Evolutionary conservation across 352 stramenopile species (phyloP), one percentile per base, ranked within the genome.

Genomic region (Phytophthora sp.): DNA sequence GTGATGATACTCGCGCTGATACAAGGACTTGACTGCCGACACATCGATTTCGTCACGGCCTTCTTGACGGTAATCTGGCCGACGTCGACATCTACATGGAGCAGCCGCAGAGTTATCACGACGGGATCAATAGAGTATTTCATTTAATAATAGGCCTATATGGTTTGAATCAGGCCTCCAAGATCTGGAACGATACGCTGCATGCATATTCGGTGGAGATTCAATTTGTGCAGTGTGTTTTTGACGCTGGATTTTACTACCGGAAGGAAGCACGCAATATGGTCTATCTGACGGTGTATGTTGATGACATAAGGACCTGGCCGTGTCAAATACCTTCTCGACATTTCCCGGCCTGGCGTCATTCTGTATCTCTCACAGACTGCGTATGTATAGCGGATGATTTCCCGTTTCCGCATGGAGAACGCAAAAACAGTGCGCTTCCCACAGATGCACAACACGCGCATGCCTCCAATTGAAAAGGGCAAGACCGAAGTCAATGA

Each of bases 161-260:
- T 24, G 42, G 55, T 18, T 12, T 23, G 39, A n/a, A 63, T 18
- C 55, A 65, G 23, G 46, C 57, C 9, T 51, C 53, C 11, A 31
- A 9, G 53, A 52, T 61, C n/a, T 61, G 53, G 39, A 61, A 50
- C 20, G 53, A 61, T 7, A 61, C 18, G 2, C n/a, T 52, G 1
- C 39, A 44, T 31, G 12, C 18, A 6, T 61, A 51, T 44, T 20
- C 52, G 7, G 5, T 51, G 12, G 2, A 44, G 27, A n/a, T 61
- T 15, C 30, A 50, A 1, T 61, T 51, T 29, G 26, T 29, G 12
- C 39, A 51, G 36, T 61, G 38, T 7, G 20, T 41, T 2, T 61
- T 61, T 44, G 53, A 61, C 33, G 20, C 15, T 31, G 53, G 38
- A 18, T 18, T 61, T 27, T 52, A 51, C n/a, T 20, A 39, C 4